Conservation (phyloP, 352 stramenopile genomes). For the Globisporangium ultimum region DNA sequence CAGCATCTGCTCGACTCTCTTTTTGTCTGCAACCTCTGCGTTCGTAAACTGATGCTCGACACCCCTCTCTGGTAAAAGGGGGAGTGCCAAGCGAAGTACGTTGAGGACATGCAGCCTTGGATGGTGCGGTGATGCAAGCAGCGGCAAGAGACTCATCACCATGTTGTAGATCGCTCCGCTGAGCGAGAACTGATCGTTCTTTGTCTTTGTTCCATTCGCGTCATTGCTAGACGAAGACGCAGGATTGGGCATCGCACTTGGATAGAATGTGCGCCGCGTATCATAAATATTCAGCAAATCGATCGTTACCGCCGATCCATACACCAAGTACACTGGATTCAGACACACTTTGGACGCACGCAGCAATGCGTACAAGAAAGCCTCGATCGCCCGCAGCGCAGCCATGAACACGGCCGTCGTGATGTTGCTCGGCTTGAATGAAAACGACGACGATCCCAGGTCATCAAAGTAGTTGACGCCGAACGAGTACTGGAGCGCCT, state of each 20-base stretch:
- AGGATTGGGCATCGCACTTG: conserved; percentile 19
- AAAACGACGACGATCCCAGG: conserved; percentile 34
- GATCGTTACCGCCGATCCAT: conserved; percentile 17
- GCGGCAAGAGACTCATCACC: conserved; percentile 44
- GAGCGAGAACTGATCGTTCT: conserved; percentile 30
- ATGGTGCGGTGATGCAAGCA: conserved; percentile 39
- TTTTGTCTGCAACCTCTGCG: conserved; percentile 29
- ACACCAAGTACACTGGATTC: conserved; percentile 44
- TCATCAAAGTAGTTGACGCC: conserved; percentile 81
- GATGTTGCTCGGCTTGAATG: conserved; percentile 44
- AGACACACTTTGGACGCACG: conserved; percentile 26
- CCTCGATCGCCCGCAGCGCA: conserved; percentile 58
- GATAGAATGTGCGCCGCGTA: conserved; percentile 28
- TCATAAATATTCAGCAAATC: conserved; percentile 31
- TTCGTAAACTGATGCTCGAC: neutral
- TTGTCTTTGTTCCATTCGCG: neutral
- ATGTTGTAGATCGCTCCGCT: conserved; percentile 37
- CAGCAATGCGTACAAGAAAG: conserved; percentile 44
- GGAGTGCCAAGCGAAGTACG: conserved; percentile 32
- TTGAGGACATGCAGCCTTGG: conserved; percentile 63
- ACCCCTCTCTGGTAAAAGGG: conserved; percentile 23
- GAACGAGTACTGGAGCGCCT: conserved; percentile 19
- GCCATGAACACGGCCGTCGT: conserved; percentile 52
- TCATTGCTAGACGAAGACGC: neutral
- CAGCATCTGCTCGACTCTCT: conserved; percentile 40